Percentiles rank a stretch among this genome's conserved stretches.
Evolutionary conservation across 495 filamentous ascomycete species (phyloP).

Genomic region (Pyrenula aspistea): DNA sequence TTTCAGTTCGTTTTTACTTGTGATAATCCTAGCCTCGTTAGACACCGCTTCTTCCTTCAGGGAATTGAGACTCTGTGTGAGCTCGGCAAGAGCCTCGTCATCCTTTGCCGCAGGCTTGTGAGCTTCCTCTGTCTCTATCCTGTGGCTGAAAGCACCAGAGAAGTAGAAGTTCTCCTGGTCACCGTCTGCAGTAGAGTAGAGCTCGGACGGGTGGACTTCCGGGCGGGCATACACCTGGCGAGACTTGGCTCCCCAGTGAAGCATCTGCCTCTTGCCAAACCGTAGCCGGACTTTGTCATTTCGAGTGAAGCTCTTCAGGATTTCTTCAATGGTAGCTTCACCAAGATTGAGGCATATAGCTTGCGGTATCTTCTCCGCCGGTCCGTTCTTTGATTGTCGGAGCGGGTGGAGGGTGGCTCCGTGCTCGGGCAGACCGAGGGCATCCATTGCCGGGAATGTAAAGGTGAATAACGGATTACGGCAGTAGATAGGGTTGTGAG

Average conservation of each 20-base stretch:
- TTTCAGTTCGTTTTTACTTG: slow-evolving; percentile 23
- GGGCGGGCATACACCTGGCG: slow-evolving; percentile 35
- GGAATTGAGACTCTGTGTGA: slow-evolving; percentile 39
- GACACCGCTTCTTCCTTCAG: slow-evolving; percentile 40
- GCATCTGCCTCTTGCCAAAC: slow-evolving; percentile 33
- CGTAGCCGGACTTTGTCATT: slow-evolving; percentile 44
- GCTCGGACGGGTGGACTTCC: slow-evolving; percentile 36
- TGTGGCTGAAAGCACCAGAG: slow-evolving; percentile 42
- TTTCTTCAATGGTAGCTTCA: slow-evolving; percentile 54
- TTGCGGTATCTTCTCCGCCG: slow-evolving; percentile 21
- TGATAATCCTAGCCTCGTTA: slow-evolving; percentile 35
- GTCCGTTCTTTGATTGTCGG: background rate
- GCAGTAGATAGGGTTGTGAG: background rate
- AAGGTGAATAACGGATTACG: no score
- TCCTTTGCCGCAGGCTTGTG: slow-evolving; percentile 38
- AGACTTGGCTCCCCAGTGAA: slow-evolving; percentile 40
- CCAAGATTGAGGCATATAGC: slow-evolving; percentile 54
- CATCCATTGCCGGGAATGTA: background rate
- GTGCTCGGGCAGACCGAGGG: background rate
- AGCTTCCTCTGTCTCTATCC: slow-evolving; percentile 41
- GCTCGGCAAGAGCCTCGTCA: slow-evolving; percentile 40
- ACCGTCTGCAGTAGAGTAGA: slow-evolving; percentile 29
- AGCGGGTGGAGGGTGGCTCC: background rate
- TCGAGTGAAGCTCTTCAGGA: slow-evolving; percentile 53
- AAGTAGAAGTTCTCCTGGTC: slow-evolving; percentile 37